phyloP scores from a whole-genome alignment of 2,329 filamentous ascomycete genomes.

The Cladosporium sp. region DNA sequence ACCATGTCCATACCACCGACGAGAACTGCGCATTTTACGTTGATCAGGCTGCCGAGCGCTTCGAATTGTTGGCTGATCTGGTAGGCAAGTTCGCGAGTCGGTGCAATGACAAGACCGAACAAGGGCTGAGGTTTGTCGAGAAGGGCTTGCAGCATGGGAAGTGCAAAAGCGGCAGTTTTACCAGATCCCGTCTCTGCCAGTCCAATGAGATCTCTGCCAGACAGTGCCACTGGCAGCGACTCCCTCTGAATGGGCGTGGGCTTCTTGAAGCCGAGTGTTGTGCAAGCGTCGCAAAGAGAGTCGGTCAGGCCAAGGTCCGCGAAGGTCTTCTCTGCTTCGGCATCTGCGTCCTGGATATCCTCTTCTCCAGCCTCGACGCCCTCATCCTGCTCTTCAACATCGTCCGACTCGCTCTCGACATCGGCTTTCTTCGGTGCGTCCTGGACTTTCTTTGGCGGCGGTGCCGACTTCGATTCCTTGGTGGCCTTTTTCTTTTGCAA shows the following conservation, averaged over 20 bases:
- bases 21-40: slow-evolving; percentile 72
- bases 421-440: not conserved
- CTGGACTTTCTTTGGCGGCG: slow-evolving; percentile 1
- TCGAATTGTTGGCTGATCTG: slow-evolving; percentile 89
- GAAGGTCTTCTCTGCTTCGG: slow-evolving; percentile 52
- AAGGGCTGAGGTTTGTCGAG: slow-evolving; percentile 81
- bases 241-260: slow-evolving; percentile 87
- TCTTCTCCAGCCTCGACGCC: slow-evolving; percentile 21
- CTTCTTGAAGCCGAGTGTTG: slow-evolving; percentile 71
- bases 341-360: slow-evolving; percentile 23
- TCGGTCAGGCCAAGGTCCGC: slow-evolving; percentile 75
- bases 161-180: slow-evolving; percentile 91
- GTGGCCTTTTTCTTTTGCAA: slow-evolving; percentile 9
- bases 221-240: slow-evolving; percentile 74
- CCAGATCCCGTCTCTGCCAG: slow-evolving; percentile 92
- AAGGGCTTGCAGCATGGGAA: slow-evolving; percentile 86
- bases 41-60: slow-evolving; percentile 78
- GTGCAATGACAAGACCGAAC: slow-evolving; percentile 85
- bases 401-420: slow-evolving; percentile 23
- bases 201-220: slow-evolving; percentile 83
- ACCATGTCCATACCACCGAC: slow-evolving; percentile 97
- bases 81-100: slow-evolving; percentile 86
- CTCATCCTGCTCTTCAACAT: slow-evolving; percentile 16
- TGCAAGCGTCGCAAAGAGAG: slow-evolving; percentile 82
- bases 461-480: slow-evolving; percentile 2